phyloP scores from a whole-genome alignment of 2,329 filamentous ascomycete species.

The Aspergillus niger region DNA sequence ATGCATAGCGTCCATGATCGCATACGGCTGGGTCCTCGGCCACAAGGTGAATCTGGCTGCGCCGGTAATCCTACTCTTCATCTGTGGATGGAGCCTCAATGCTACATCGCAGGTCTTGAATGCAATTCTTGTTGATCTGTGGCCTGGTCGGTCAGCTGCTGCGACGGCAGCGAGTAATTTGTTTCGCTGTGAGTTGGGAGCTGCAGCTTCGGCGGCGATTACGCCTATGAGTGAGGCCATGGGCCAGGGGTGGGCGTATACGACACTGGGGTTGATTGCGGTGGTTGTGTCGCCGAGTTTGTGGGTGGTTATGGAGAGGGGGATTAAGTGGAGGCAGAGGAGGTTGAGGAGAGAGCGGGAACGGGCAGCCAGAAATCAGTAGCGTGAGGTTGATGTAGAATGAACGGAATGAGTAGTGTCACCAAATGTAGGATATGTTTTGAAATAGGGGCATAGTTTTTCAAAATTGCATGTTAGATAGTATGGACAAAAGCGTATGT shows the following conservation, averaged over 20 bases:
- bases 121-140: slow-evolving; percentile 51
- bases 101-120: slow-evolving; percentile 48
- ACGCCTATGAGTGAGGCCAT: slow-evolving; percentile 40
- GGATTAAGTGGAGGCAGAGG: not conserved
- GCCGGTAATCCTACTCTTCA: slow-evolving; percentile 44
- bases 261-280: not conserved
- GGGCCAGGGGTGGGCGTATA: slow-evolving; percentile 11
- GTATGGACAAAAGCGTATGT: too few relatives aligned
- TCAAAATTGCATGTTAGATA: too few relatives aligned
- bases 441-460: too few relatives aligned
- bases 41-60: slow-evolving; percentile 35
- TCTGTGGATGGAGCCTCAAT: slow-evolving; percentile 40
- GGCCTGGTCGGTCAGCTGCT: slow-evolving; percentile 44
- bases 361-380: not conserved
- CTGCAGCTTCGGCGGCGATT: slow-evolving; percentile 46
- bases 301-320: not conserved
- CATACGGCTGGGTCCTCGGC: slow-evolving; percentile 42
- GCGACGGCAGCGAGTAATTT: slow-evolving; percentile 50
- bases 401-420: too few relatives aligned
- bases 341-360: not conserved
- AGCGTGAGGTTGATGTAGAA: too few relatives aligned
- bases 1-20: slow-evolving; percentile 22
- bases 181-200: slow-evolving; percentile 47
- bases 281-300: not conserved
- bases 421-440: too few relatives aligned